A percentile compares a stretch with the other conserved stretches of the same genome.
Evolutionary conservation across 2,329 filamentous ascomycete species (phyloP).

Genomic region (Rutstroemia sp.): DNA sequence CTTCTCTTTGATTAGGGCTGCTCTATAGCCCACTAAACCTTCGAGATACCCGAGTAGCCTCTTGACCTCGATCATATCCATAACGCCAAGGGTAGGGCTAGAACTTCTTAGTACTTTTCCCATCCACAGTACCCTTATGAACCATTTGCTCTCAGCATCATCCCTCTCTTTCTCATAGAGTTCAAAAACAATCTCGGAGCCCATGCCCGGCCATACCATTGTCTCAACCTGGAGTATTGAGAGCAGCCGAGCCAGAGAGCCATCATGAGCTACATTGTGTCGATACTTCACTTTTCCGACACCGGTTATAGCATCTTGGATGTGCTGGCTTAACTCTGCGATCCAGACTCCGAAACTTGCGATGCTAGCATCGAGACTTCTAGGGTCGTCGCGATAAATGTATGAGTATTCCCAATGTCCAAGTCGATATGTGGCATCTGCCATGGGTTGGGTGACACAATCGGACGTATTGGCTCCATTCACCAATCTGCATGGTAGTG

Average conservation of each 20-base stretch:
- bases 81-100: conserved; percentile 55
- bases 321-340: conserved; percentile 60
- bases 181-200: conserved; percentile 71
- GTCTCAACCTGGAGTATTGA: conserved; percentile 62
- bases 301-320: conserved; percentile 46
- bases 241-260: conserved; percentile 59
- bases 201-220: conserved; percentile 86
- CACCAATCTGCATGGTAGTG: conserved; percentile 59
- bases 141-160: conserved; percentile 33
- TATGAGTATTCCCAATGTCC: conserved; percentile 77
- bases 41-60: conserved; percentile 64
- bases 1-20: conserved; percentile 35
- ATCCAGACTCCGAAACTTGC: conserved; percentile 65
- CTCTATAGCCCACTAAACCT: conserved; percentile 53
- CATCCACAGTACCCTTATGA: conserved; percentile 63
- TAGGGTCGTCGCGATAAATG: conserved; percentile 61
- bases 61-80: conserved; percentile 65
- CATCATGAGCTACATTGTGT: conserved; percentile 79
- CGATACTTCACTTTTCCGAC: conserved; percentile 46
- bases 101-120: conserved; percentile 61
- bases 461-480: conserved; percentile 37
- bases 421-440: conserved; percentile 65
- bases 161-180: conserved; percentile 44
- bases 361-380: conserved; percentile 54
- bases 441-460: conserved; percentile 56